Base-by-base conservation (phyloP, 2,329 filamentous ascomycete genomes). In the Trichoderma koningii region DNA sequence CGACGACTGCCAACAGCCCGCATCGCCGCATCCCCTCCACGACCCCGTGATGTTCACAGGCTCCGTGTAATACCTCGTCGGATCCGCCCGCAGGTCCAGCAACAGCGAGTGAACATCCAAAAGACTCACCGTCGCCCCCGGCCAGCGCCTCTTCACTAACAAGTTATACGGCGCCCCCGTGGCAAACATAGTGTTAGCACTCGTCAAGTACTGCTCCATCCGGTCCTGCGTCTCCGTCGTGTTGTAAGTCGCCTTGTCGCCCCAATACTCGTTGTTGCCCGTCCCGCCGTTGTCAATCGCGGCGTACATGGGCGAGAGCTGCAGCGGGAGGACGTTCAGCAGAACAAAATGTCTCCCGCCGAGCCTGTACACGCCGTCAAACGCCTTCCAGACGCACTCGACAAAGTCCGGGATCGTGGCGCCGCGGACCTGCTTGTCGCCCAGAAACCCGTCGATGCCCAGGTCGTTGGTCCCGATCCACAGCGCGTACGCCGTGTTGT, bases 381-480 rank as follows among this genome's bases (percentile, higher is more conserved):
- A 82, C 1, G 83, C 80, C 7, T 79, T 73, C 78, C 88, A 92
- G 1, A 92, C 79, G 72, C 90, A 93, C 67, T 88, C 83, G 3
- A 87, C 81, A 71, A 88, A 92, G 71, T 88, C 83, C 1, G 81
- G 78, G 6, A 93, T 81, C 2, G 84, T 88, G 26, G 85, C 87
- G 14, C 82, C 84, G 0, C 78, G 70, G 5, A 82, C 75, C 72
- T 92, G 87, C 26, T 80, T 81, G 72, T 92, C 88, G 5, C 83
- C 86, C 38, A 93, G 74, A 72, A 93, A 89, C 9, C 83, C 88
- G 59, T 81, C 76, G 64, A 80, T 81, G 23, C 90, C 90, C 10
- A 94, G 79, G 71, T 95, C 91, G 72, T 94, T 94, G 26, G 90
- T 93, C 3, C 91, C 91, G 70, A 93, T 92, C 89, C 89, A 93